Base-by-base conservation (phyloP, 495 filamentous ascomycete species). In the Bombardia bombarda region DNA sequence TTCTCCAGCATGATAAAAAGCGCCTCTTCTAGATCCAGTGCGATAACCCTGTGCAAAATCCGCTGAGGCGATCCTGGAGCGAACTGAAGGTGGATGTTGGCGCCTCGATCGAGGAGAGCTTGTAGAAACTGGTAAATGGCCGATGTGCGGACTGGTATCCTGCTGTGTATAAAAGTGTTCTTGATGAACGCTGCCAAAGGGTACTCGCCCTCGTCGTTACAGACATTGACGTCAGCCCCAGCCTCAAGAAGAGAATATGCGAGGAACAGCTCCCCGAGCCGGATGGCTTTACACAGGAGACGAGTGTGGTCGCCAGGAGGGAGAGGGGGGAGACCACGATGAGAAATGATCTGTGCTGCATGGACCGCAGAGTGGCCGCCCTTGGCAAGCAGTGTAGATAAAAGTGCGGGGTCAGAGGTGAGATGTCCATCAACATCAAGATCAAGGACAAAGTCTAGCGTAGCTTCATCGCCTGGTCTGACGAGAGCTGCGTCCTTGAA, bases 361-460 rank as follows among this genome's bases (percentile, higher is more conserved):
- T 22, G 40, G 19, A 45, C 30, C 1, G 39, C 44, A 17, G 38
- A 42, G n/a, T 26, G 24, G 16, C 41, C 36, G 20, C 40, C 33
- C n/a, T 40, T 43, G 3, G 34, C 23, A 8, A 54, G 25, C 7
- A 54, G 37, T 5, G n/a, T 32, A 13, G 30, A 28, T 35, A 54
- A 44, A 1, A 49, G 16, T 6, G 36, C 7, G n/a, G 46, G 36
- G 39, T 53, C 42, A 1, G 39, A 34, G 1, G 46, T 31, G 10
- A 53, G 13, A 5, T 30, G 3, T 0, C 46, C 26, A 10, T 49
- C 19, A 10, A 43, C 18, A n/a, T 56, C 53, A 1, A 56, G 26
- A 14, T 56, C 53, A 7, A 53, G 32, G 6, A 53, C 45, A 23
- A 47, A 42, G 16, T 56, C 34, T 14, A 48, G 10, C 18, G 33